Conservation (phyloP, 305 asterid genomes). For the Plantago rigida region DNA sequence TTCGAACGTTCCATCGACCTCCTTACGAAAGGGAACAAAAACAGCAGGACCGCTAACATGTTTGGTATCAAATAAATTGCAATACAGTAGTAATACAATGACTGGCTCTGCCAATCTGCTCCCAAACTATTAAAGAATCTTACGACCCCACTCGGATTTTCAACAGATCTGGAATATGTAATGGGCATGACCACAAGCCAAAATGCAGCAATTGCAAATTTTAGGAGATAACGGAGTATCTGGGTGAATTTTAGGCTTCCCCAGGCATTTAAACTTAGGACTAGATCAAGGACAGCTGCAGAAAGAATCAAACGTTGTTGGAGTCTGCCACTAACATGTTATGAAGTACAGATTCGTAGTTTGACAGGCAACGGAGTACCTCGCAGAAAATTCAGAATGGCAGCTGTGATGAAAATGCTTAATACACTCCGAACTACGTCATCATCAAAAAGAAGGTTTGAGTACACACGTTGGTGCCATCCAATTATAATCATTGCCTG, state of each 20-base stretch:
- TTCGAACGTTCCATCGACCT: constrained; percentile 81
- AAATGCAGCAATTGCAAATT: constrained; percentile 65
- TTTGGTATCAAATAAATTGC: constrained; percentile 86
- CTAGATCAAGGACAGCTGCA: constrained; percentile 87
- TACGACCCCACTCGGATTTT: constrained; percentile 73
- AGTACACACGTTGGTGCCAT: constrained; percentile 68
- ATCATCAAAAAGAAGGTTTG: constrained; percentile 53
- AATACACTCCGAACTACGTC: constrained; percentile 56
- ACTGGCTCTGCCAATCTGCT: constrained; percentile 57
- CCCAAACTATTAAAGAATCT: constrained; percentile 69
- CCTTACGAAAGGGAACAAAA: constrained; percentile 72
- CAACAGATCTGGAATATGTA: constrained; percentile 69
- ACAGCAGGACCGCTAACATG: constrained; percentile 62
- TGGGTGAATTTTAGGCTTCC: constrained; percentile 70
- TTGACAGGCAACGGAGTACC: constrained; percentile 35
- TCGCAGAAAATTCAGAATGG: constrained; percentile 72
- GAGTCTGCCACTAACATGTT: not conserved
- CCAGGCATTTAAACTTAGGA: constrained; percentile 81
- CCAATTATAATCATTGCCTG: constrained; percentile 97
- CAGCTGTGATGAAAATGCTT: constrained; percentile 94
- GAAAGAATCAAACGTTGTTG: constrained; percentile 7
- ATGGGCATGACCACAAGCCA: constrained; percentile 91
- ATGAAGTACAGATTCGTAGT: not conserved
- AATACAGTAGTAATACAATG: constrained; percentile 66
- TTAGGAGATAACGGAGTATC: constrained; percentile 79